Conservation (phyloP, 768 basidiomycete genomes). For the Boletus rufocinnamomeus region DNA sequence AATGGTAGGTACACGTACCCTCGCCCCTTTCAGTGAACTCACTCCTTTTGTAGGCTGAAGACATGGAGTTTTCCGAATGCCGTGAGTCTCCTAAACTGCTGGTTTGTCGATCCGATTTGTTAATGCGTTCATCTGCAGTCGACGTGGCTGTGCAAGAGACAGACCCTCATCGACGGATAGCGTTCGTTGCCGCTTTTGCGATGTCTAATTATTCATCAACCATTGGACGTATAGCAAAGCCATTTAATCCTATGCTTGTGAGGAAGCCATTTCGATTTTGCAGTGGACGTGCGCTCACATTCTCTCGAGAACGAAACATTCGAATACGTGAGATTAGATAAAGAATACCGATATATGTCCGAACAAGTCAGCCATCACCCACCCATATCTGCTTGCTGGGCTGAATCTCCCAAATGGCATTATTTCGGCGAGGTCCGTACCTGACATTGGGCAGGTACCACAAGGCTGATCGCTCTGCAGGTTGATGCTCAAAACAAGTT, state of each 20-base stretch:
- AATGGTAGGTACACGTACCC: slow-evolving; percentile 56
- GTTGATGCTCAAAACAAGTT: slow-evolving; percentile 98
- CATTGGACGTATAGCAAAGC: slow-evolving; percentile 94
- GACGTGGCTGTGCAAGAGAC: slow-evolving; percentile 78
- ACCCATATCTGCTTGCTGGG: slow-evolving; percentile 95
- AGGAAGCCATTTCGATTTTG: slow-evolving; percentile 27
- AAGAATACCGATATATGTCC: slow-evolving; percentile 88
- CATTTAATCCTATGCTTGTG: slow-evolving; percentile 94
- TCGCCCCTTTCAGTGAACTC: background rate
- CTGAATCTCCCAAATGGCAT: slow-evolving; percentile 84
- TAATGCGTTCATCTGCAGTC: slow-evolving; percentile 46
- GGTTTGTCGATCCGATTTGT: slow-evolving; percentile 5
- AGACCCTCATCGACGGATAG: slow-evolving; percentile 81
- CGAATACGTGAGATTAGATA: slow-evolving; percentile 87
- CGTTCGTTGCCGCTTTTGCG: slow-evolving; percentile 94
- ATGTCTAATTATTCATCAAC: slow-evolving; percentile 99
- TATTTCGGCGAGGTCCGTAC: slow-evolving; percentile 80
- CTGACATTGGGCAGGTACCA: background rate
- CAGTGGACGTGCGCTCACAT: background rate
- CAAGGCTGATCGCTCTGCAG: slow-evolving; percentile 36
- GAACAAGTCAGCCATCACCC: slow-evolving; percentile 99
- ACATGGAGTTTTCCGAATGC: slow-evolving; percentile 97
- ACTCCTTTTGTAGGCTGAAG: slow-evolving; percentile 62
- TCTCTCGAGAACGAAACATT: slow-evolving; percentile 79
- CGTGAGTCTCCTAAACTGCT: slow-evolving; percentile 46